These are phyloP conservation scores for Penicillium sp. DNA, from an alignment of 2,329 filamentous ascomycete species.

Conservation along the genomic window DNA sequence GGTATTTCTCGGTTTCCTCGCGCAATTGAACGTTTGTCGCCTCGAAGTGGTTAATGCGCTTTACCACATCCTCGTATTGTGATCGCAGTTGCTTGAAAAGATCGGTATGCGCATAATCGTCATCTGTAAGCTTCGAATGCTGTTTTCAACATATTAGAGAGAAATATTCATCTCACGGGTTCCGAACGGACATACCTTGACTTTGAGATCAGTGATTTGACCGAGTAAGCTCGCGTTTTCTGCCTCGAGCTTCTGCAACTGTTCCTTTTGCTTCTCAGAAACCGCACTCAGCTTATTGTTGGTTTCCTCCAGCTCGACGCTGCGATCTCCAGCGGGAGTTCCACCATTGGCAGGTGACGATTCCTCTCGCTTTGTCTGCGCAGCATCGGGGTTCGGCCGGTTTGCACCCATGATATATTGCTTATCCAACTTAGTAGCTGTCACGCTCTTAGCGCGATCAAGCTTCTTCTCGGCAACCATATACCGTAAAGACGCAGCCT, in stretches of 20 bases:
- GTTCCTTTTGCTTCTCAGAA: constrained; percentile 78
- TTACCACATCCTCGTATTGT: constrained; percentile 89
- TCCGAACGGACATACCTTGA: constrained; percentile 42
- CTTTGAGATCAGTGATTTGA: constrained; percentile 69
- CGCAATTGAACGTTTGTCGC: constrained; percentile 78
- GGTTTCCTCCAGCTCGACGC: constrained; percentile 66
- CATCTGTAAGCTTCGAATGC: constrained; percentile 72
- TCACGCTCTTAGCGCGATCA: constrained; percentile 79
- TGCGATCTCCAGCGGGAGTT: constrained; percentile 49
- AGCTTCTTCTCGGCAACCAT: constrained; percentile 94
- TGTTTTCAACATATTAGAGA: constrained; percentile 26
- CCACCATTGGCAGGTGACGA: constrained; percentile 53
- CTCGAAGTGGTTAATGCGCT: constrained; percentile 84
- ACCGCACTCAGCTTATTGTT: constrained; percentile 72
- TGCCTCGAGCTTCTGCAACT: constrained; percentile 70
- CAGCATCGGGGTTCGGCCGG: constrained; percentile 45
- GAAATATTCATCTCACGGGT: neutral
- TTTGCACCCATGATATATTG: constrained; percentile 69
- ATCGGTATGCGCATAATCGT: constrained; percentile 89
- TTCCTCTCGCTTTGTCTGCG: constrained; percentile 48
- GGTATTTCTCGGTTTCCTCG: constrained; percentile 77
- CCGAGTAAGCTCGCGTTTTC: constrained; percentile 71
- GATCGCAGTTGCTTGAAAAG: constrained; percentile 87
- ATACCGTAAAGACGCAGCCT: constrained; percentile 82
- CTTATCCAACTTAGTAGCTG: constrained; percentile 86